A percentile compares a stretch with the other conserved stretches of the same genome.
Conservation (phyloP, 345 rosid species). For the Acer saccharum region DNA sequence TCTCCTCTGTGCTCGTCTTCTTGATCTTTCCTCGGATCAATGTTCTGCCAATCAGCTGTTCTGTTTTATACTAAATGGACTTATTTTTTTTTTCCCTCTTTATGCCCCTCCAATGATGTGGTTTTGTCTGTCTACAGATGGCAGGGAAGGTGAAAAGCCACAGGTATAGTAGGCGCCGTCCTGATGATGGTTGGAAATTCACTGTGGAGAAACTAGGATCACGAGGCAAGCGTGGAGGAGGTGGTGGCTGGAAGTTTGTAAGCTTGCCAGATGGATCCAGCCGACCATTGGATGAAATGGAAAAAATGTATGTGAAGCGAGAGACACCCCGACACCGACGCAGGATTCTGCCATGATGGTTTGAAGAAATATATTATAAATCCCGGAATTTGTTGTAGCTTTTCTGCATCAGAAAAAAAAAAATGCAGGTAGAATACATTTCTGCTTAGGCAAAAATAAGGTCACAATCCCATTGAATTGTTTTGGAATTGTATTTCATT, state of each 20-base stretch:
- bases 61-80: background rate
- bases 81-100: no score
- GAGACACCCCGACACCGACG: conserved; percentile 87
- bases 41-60: background rate
- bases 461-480: background rate
- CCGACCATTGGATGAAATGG: conserved; percentile 73
- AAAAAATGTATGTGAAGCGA: conserved; percentile 80
- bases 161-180: conserved; percentile 82
- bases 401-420: background rate
- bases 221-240: conserved; percentile 78
- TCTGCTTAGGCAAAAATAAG: background rate
- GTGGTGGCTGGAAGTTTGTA: conserved; percentile 94
- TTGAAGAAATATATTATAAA: background rate
- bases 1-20: background rate
- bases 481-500: background rate
- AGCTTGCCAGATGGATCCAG: conserved; percentile 95
- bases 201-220: conserved; percentile 88
- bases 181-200: conserved; percentile 82
- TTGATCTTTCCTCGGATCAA: background rate
- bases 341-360: conserved; percentile 70
- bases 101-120: background rate
- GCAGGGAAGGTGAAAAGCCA: conserved; percentile 82
- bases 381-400: background rate
- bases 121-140: conserved; percentile 43
- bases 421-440: background rate